These are phyloP conservation scores for Symbiodinium natans DNA, from an alignment of 73 alveolate species.

Conservation along the genomic window DNA sequence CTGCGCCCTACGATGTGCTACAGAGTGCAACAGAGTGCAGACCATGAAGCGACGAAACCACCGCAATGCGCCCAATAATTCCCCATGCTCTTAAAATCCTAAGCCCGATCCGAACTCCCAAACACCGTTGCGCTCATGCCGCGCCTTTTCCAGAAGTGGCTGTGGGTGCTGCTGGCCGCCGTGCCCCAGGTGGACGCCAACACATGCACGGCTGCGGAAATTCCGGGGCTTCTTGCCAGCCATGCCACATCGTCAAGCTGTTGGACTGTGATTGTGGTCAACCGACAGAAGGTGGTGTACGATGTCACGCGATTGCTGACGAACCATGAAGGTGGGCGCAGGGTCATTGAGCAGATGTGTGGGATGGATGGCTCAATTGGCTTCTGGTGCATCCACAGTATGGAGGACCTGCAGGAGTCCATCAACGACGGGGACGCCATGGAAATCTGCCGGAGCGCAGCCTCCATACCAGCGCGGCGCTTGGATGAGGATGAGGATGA, in stretches of 20 bases:
- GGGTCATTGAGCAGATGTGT: slow-evolving; percentile 56
- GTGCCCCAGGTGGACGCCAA: not conserved
- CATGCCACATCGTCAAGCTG: slow-evolving; percentile 37
- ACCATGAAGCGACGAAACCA: too few relatives aligned
- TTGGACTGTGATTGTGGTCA: slow-evolving; percentile 69
- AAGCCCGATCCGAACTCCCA: too few relatives aligned
- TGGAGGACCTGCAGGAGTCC: slow-evolving; percentile 70
- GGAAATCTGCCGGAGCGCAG: slow-evolving; percentile 44
- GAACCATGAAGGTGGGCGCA: slow-evolving; percentile 53
- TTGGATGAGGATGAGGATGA: not conserved
- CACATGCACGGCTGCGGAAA: slow-evolving; percentile 50
- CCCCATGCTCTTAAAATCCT: too few relatives aligned
- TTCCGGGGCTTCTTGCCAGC: slow-evolving; percentile 9
- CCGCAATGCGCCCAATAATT: too few relatives aligned
- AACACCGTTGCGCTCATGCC: too few relatives aligned
- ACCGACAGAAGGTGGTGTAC: slow-evolving; percentile 65
- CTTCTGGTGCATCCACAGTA: slow-evolving; percentile 40
- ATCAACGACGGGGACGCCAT: slow-evolving; percentile 54
- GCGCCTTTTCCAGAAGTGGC: too few relatives aligned
- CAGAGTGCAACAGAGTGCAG: too few relatives aligned
- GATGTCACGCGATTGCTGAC: slow-evolving; percentile 15
- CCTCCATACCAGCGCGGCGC: not conserved
- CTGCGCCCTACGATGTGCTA: too few relatives aligned
- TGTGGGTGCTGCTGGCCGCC: not conserved
- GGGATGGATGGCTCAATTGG: slow-evolving; percentile 45